phyloP scores from a whole-genome alignment of 225 moss, liverwort and hornwort species.

The Bryum argenteum region DNA sequence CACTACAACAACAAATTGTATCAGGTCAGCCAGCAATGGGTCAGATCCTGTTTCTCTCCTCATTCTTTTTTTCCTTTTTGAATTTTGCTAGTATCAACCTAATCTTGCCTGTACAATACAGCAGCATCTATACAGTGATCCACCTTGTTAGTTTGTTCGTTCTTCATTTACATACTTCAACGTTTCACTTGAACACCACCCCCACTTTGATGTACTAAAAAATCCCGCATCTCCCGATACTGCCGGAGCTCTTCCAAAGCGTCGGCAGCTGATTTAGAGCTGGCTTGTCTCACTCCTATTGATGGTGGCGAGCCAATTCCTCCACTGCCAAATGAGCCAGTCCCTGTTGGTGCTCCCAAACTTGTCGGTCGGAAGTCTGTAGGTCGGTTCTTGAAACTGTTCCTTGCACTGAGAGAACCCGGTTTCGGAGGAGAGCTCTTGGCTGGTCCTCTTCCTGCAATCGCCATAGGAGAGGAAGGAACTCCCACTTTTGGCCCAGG shows the following conservation, averaged over 20 bases:
- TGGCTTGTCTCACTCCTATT: constrained; percentile 54
- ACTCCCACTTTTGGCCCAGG: constrained; percentile 38
- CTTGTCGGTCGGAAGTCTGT: constrained; percentile 35
- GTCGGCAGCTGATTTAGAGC: constrained; percentile 67
- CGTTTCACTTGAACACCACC: constrained; percentile 45
- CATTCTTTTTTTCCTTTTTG: background rate
- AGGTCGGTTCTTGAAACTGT: constrained; percentile 28
- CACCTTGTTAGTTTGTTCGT: constrained; percentile 16
- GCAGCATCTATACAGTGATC: constrained; percentile 35
- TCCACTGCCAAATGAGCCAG: constrained; percentile 42
- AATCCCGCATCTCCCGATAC: constrained; percentile 93
- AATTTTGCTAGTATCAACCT: constrained; percentile 24
- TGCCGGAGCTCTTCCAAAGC: constrained; percentile 82
- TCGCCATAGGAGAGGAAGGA: constrained; percentile 55
- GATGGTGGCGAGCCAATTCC: constrained; percentile 71
- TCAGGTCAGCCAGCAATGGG: constrained; percentile 34
- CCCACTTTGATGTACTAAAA: constrained; percentile 83
- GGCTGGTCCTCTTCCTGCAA: constrained; percentile 35
- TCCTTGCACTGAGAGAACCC: constrained; percentile 27
- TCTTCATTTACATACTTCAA: constrained; percentile 39
- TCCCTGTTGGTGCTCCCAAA: constrained; percentile 33
- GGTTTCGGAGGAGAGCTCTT: constrained; percentile 71
- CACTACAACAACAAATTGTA: constrained; percentile 53
- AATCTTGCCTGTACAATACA: constrained; percentile 53
- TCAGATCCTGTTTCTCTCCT: constrained; percentile 5